Conservation (phyloP, 805 yeast genomes). For the Myxozyma monticola region DNA sequence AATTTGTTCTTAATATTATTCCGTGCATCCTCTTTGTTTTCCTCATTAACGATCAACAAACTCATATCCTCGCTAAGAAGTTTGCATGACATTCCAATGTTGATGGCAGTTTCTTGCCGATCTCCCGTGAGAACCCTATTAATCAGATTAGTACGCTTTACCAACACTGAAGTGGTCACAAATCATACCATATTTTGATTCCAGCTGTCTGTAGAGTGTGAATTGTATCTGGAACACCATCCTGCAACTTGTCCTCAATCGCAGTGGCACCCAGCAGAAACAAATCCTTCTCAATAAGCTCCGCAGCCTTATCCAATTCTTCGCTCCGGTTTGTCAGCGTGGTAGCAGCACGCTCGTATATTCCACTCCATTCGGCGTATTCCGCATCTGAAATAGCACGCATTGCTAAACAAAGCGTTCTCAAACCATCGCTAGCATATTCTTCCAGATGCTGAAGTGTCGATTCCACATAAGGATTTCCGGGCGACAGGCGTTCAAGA, state of each 20-base stretch:
- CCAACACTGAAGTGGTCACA: background rate
- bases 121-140: constrained; percentile 84
- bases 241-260: constrained; percentile 95
- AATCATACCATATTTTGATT: constrained; percentile 88
- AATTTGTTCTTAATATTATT: constrained; percentile 73
- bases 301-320: constrained; percentile 85
- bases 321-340: constrained; percentile 72
- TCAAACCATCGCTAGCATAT: constrained; percentile 92
- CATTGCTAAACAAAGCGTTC: constrained; percentile 90
- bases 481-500: constrained; percentile 69
- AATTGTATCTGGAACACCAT: constrained; percentile 97
- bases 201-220: constrained; percentile 95
- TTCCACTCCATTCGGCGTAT: constrained; percentile 64
- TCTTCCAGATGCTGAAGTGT: constrained; percentile 89
- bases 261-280: constrained; percentile 95
- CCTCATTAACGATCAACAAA: constrained; percentile 83
- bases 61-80: constrained; percentile 95
- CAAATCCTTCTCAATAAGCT: constrained; percentile 75
- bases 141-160: background rate
- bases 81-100: constrained; percentile 98
- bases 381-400: constrained; percentile 78
- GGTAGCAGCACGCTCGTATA: constrained; percentile 78
- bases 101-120: constrained; percentile 97
- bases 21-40: constrained; percentile 70
- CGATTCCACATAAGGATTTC: constrained; percentile 75